Evolutionary conservation across 768 basidiomycete genomes (phyloP).

Genomic region (Agaricus sinodeliciosus): DNA sequence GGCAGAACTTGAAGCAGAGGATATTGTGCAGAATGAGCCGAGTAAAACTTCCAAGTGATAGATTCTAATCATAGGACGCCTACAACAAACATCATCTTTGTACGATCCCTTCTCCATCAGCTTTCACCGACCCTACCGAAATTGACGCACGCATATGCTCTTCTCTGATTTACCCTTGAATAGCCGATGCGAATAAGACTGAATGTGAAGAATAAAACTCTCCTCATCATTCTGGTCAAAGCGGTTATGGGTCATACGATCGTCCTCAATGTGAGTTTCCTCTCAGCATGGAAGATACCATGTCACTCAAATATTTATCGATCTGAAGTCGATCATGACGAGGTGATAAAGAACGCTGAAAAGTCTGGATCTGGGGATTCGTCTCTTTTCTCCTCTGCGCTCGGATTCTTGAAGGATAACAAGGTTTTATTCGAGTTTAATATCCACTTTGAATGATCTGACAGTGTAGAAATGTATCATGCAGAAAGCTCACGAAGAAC

Average conservation of each 20-base stretch:
- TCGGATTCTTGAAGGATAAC: constrained; percentile 46
- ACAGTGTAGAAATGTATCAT: neutral
- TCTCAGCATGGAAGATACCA: neutral
- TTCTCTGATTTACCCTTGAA: constrained; percentile 14
- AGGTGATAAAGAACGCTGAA: constrained; percentile 52
- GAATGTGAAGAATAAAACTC: constrained; percentile 62
- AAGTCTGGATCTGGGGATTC: constrained; percentile 49
- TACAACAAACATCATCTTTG: constrained; percentile 46
- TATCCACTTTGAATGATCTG: neutral
- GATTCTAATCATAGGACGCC: constrained; percentile 38
- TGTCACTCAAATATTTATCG: neutral
- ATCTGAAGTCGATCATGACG: constrained; percentile 53
- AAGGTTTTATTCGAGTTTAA: constrained; percentile 29
- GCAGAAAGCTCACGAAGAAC: constrained; percentile 47
- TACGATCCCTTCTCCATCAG: constrained; percentile 18
- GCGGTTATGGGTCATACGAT: constrained; percentile 12
- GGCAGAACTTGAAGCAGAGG: constrained; percentile 12
- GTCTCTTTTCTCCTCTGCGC: constrained; percentile 49
- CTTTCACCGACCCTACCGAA: neutral
- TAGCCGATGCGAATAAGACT: constrained; percentile 44
- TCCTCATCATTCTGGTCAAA: constrained; percentile 38
- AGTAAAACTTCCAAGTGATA: neutral
- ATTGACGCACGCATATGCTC: constrained; percentile 12
- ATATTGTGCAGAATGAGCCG: constrained; percentile 18
- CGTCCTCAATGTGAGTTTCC: constrained; percentile 25